These are phyloP conservation scores for Houttuynia cordata DNA, from an alignment of 164 flowering plant species.

Conservation along the genomic window DNA sequence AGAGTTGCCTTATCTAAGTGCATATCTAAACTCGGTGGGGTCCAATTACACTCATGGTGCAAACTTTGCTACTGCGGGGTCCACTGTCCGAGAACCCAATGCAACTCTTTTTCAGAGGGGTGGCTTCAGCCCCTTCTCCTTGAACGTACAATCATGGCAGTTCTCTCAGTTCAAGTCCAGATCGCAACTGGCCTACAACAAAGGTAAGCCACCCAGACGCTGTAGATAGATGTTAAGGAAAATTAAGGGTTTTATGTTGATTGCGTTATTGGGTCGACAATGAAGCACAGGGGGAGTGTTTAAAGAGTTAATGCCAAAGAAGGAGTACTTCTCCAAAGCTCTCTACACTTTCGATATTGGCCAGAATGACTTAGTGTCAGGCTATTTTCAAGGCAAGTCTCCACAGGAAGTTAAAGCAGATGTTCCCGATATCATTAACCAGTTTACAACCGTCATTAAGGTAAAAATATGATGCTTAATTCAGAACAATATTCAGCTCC, in stretches of 20 bases:
- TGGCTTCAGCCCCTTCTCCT: conserved; percentile 45
- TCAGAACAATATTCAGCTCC: no score
- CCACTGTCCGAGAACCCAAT: conserved; percentile 41
- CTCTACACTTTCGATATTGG: conserved; percentile 53
- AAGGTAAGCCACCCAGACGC: no score
- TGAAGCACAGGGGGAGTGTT: conserved; percentile 21
- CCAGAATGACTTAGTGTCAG: conserved; percentile 38
- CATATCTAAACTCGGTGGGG: conserved; percentile 42
- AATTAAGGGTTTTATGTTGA: no score
- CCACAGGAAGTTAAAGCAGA: conserved; percentile 24
- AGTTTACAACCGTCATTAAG: conserved; percentile 12
- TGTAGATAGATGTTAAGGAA: no score
- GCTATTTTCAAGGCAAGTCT: conserved; percentile 24
- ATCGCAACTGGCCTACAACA: conserved; percentile 5
- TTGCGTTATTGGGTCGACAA: no score
- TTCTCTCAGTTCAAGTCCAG: conserved; percentile 29
- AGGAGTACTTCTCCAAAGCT: conserved; percentile 28
- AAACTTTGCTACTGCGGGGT: conserved; percentile 34
- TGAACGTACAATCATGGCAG: conserved; percentile 29
- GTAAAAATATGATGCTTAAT: no score
- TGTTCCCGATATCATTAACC: conserved; percentile 31
- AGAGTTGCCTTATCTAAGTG: conserved; percentile 34
- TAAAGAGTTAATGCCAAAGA: conserved; percentile 14
- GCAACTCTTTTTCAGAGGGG: conserved; percentile 21
- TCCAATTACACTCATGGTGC: conserved; percentile 58